Base-by-base conservation (phyloP, 495 filamentous ascomycete species). In the Lepraria neglecta region DNA sequence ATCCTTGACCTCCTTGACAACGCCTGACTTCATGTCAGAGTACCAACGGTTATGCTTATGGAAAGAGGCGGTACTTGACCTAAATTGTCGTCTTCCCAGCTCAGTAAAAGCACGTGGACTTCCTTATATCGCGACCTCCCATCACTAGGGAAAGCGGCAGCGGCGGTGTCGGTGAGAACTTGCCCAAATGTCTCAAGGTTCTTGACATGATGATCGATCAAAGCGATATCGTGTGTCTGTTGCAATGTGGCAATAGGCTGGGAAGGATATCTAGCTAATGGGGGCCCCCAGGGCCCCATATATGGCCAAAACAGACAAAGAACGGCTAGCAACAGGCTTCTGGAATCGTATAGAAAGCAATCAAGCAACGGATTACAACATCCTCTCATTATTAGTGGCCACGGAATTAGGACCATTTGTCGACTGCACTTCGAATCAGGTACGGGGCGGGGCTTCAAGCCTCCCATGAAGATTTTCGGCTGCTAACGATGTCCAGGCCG, bases 371-470 rank as follows among this genome's bases (percentile, higher is more conserved):
- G n/a, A n/a, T n/a, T n/a, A n/a, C n/a, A n/a, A n/a, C n/a, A 47
- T 44, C 48, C 3, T 17, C 48, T 40, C 24, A 19, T 59, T 51
- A 15, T 45, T 57, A 83, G 83, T 85, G 6, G 77, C 81, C n/a
- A 75, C 72, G 64, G 68, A 75, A 17, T 67, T 84, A 0, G 84
- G 83, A 14, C 82, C 81, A 0, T 87, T 87, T 64, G 74, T 77
- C 21, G 83, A 87, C 62, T 86, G 81, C 65, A 87, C 84, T n/a
- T 86, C 84, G 3, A 87, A 86, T 60, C 84, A 86, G 71, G 82
- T 83, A 69, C 53, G 24, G 67, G 19, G 31, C 12, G 12, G 35
- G 9, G 35, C 35, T 38, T 7, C 7, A 38, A 7, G 12, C 35
- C 35, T 38, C 6, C 35, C 6, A 38, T 24, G 7, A 50, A 3